Evolutionary conservation across 2,329 filamentous ascomycete genomes (phyloP).

Genomic region (Neurospora sp.): DNA sequence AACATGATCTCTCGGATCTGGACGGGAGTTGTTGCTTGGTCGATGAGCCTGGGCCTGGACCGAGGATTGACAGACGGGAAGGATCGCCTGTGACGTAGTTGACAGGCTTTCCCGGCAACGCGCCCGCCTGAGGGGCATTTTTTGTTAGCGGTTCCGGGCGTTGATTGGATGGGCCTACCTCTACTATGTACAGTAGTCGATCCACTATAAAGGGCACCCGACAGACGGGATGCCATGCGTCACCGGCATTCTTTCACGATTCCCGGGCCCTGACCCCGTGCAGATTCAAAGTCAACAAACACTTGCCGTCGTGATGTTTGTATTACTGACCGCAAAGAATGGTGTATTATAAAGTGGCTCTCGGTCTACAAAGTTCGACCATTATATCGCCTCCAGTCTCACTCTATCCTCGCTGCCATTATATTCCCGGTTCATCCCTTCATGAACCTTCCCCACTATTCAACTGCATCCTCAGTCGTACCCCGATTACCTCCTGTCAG

Average conservation of each 20-base stretch:
- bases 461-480: background rate
- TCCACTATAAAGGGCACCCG: background rate
- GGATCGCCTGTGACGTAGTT: slow-evolving; percentile 12
- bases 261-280: background rate
- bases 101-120: background rate
- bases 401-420: background rate
- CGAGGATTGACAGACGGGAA: background rate
- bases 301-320: background rate
- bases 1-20: slow-evolving; percentile 7
- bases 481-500: slow-evolving; percentile 6
- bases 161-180: slow-evolving; percentile 4
- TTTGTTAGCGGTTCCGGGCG: background rate
- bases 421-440: background rate
- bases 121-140: background rate
- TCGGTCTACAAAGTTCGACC: too few species aligned
- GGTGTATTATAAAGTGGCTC: too few species aligned
- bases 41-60: background rate
- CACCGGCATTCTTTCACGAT: background rate
- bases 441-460: background rate
- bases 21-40: slow-evolving; percentile 1
- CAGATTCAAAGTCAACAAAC: background rate
- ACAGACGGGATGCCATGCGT: background rate
- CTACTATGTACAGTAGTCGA: slow-evolving; percentile 2
- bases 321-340: too few species aligned
- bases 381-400: background rate